Evolutionary conservation across 257 asterid genomes (phyloP).

Genomic region (Solanum corneliomulleri): DNA sequence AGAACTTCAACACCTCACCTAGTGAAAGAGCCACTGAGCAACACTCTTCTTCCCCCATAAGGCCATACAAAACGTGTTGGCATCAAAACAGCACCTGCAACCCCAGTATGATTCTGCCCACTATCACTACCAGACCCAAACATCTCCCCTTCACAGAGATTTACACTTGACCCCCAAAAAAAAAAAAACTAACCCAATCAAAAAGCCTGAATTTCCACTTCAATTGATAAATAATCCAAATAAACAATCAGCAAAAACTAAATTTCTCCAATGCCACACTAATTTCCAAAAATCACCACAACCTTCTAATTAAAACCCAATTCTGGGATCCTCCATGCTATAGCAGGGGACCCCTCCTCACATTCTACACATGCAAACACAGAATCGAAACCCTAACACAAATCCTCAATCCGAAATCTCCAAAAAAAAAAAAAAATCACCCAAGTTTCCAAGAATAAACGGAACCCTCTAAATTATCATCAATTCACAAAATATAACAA

Average conservation of each 20-base stretch:
- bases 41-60: constrained; percentile 58
- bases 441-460: background rate
- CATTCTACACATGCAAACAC: constrained; percentile 12
- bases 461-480: background rate
- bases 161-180: background rate
- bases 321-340: constrained; percentile 23
- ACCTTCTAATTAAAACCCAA: background rate
- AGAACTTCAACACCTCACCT: constrained; percentile 28
- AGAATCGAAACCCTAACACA: constrained; percentile 7
- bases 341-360: constrained; percentile 27
- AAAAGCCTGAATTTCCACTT: background rate
- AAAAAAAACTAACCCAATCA: background rate
- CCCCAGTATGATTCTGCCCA: constrained; percentile 19
- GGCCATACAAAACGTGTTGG: constrained; percentile 73
- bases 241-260: background rate
- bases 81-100: constrained; percentile 22
- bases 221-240: background rate
- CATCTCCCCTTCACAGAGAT: constrained; percentile 22
- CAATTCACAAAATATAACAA: background rate
- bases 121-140: constrained; percentile 26
- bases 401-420: background rate
- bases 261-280: constrained; percentile 1
- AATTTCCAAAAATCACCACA: background rate
- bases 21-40: constrained; percentile 57
- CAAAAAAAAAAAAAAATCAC: background rate